Conservation (phyloP, 2,329 filamentous ascomycete species). For the Ophiostoma pallidulum region DNA sequence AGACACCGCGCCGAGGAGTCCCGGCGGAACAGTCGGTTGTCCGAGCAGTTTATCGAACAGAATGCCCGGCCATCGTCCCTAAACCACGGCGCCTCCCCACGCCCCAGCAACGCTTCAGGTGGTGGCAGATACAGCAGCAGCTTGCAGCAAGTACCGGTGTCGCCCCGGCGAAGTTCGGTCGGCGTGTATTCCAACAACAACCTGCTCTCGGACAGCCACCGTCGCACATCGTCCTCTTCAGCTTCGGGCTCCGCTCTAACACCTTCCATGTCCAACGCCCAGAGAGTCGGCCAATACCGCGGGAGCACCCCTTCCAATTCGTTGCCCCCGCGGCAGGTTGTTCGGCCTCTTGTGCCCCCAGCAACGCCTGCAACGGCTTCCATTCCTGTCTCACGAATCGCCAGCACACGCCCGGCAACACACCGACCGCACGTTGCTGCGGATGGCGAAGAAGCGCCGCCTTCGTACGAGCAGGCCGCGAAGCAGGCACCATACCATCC, state of each 20-base stretch:
- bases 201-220: neutral
- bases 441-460: constrained; percentile 39
- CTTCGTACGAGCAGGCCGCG: constrained; percentile 49
- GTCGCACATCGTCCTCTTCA: constrained; percentile 1
- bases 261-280: neutral
- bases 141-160: neutral
- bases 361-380: no score
- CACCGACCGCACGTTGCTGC: constrained; percentile 29
- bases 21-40: constrained; percentile 53
- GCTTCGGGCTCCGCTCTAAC: neutral
- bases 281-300: constrained; percentile 1
- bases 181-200: constrained; percentile 2
- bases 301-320: constrained; percentile 1
- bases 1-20: constrained; percentile 54
- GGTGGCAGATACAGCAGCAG: constrained; percentile 8
- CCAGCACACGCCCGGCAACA: constrained; percentile 20
- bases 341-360: constrained; percentile 40
- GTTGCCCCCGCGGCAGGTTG: constrained; percentile 19
- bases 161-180: constrained; percentile 31
- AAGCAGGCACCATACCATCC: constrained; percentile 43
- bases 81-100: constrained; percentile 25
- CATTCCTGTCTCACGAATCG: neutral
- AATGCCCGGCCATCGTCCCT: constrained; percentile 34
- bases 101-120: constrained; percentile 9
- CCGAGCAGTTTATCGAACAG: constrained; percentile 61